Base-by-base conservation (phyloP, 495 filamentous ascomycete species). In the Venustampulla echinocandica region DNA sequence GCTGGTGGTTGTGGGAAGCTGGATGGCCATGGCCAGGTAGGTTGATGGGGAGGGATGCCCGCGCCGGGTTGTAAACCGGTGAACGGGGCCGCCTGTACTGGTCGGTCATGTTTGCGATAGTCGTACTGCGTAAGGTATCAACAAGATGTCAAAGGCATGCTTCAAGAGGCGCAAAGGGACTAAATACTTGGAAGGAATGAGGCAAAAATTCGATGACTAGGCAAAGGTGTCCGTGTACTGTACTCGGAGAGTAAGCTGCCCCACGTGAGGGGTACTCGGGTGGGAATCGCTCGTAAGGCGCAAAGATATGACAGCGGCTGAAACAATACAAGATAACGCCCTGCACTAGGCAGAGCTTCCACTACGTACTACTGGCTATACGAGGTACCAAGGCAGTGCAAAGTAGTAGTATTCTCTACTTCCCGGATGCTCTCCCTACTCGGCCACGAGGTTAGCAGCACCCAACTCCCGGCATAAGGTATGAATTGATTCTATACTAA, bases 31-130 rank as follows among this genome's bases (percentile, higher is more conserved):
- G 21, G 18, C 27, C 22, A 19, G 20, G 15, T 10, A 47, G 20
- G 32, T 49, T 43, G 14, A 54, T 55, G 7, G 57, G 57, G 14
- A 60, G 49, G 23, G 57, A 60, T 3, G 54, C 38, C 24, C 57
- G 35, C 19, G 37, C 51, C 13, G 49, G 50, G 22, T 54, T 49
- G 38, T 44, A 42, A 4, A 28, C 10, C 4, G 57, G 57, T 7
- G 57, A 57, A 13, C 44, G 41, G 17, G 50, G 47, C 32, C 54
- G 57, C 43, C n/a, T 37, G 22, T 30, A n/a, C 27, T 30, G 27
- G n/a, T 30, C 27, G 7, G 27, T 30, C 7, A 7, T 30, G 27
- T 30, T 7, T 7, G 7, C 27, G 27, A 30, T 7, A 30, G 27
- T 7, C n/a, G 27, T 30, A 30, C 27, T 30, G 7, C 27, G 7